phyloP scores from a whole-genome alignment of 108 stramenopile genomes.

The Nannochloropsis salina region DNA sequence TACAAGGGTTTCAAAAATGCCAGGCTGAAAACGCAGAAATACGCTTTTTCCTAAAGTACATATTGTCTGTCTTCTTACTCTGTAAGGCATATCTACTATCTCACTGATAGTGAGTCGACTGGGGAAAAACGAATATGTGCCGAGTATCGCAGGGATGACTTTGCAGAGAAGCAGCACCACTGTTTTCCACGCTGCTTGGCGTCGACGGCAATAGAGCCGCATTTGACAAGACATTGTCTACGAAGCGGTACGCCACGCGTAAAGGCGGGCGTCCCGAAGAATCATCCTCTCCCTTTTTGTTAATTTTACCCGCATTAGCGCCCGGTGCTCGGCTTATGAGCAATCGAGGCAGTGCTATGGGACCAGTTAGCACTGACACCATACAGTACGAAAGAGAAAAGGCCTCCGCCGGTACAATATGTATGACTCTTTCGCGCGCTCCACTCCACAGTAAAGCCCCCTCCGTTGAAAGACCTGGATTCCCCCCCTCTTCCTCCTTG shows the following conservation, averaged over 20 bases:
- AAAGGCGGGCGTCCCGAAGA: neutral
- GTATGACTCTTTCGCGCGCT: neutral
- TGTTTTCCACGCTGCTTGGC: neutral
- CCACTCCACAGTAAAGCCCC: constrained; percentile 7
- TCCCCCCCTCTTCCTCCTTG: neutral
- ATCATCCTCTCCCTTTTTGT: neutral
- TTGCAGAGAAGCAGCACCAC: neutral
- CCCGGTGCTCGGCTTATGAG: neutral
- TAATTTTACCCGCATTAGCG: neutral
- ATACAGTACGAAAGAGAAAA: neutral
- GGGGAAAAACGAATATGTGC: neutral
- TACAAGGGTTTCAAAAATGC: too few relatives aligned
- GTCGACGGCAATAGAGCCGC: neutral
- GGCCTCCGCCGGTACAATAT: neutral
- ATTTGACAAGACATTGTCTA: constrained; percentile 16
- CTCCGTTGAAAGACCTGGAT: constrained; percentile 15
- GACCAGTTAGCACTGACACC: neutral
- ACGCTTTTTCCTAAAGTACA: too few relatives aligned
- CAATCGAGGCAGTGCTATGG: constrained; percentile 7
- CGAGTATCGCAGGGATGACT: neutral
- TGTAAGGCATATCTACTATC: neutral
- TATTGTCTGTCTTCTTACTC: neutral
- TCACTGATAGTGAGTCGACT: neutral
- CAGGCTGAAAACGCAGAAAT: too few relatives aligned
- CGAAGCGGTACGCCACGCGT: neutral